Evolutionary conservation across 352 stramenopile species (phyloP).

Genomic region (Phytophthora uliginosa): DNA sequence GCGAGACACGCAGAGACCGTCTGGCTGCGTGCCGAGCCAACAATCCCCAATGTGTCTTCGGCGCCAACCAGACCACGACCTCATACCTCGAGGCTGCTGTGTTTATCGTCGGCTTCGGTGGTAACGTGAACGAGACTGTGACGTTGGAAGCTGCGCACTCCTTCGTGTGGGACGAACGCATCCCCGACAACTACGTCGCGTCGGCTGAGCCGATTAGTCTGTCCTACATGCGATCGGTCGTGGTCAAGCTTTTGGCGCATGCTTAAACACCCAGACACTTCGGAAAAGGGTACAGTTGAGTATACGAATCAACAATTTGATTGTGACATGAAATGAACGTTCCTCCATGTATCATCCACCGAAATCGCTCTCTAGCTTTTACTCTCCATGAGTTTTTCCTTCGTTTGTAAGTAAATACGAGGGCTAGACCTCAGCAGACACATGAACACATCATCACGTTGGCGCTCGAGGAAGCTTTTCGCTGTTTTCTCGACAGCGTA

Average conservation of each 20-base stretch:
- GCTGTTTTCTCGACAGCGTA: conserved; percentile 10
- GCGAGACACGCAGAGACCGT: conserved; percentile 32
- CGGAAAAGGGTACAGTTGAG: too few species aligned
- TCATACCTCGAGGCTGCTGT: conserved; percentile 42
- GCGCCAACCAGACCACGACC: conserved; percentile 18
- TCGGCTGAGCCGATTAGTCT: conserved; percentile 33
- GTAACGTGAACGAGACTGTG: conserved; percentile 42
- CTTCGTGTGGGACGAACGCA: conserved; percentile 48
- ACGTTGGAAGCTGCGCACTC: conserved; percentile 34
- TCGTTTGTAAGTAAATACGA: conserved; percentile 22
- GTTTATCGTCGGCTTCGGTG: conserved; percentile 39
- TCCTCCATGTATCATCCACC: not conserved
- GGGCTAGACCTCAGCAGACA: conserved; percentile 15
- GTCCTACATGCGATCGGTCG: conserved; percentile 29
- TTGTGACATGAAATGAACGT: not conserved
- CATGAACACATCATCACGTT: conserved; percentile 27
- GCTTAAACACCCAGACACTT: not conserved
- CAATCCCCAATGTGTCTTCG: conserved; percentile 48
- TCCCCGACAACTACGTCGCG: conserved; percentile 38
- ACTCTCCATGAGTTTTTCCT: conserved; percentile 5
- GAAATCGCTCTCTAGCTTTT: not conserved
- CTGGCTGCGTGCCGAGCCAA: conserved; percentile 26
- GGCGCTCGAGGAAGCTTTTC: conserved; percentile 17
- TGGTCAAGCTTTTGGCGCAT: conserved; percentile 6
- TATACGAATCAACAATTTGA: not conserved